These are phyloP conservation scores for Ceratocystis papillata DNA, from an alignment of 2,329 filamentous ascomycete species.

Conservation along the genomic window DNA sequence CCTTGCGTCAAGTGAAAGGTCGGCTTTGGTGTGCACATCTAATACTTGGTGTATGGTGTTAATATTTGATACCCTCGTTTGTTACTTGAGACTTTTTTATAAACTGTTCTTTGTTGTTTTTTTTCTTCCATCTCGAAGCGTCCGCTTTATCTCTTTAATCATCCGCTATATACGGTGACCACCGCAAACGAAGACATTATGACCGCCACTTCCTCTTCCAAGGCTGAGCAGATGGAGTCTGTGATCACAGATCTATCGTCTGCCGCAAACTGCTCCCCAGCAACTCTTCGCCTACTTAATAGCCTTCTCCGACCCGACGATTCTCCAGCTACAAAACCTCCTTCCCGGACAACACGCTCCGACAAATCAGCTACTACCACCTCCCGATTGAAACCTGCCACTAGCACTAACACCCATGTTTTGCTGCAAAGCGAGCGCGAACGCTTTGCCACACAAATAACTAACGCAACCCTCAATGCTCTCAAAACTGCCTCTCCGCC, in stretches of 20 bases:
- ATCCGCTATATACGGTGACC: background rate
- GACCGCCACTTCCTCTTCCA: conserved; percentile 3
- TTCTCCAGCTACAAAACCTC: conserved; percentile 16
- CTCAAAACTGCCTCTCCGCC: conserved; percentile 46
- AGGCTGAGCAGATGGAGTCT: conserved; percentile 23
- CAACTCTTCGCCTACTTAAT: conserved; percentile 22
- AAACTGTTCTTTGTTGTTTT: background rate
- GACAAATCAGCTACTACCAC: conserved; percentile 27
- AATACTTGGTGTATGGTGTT: background rate
- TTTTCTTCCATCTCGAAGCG: background rate
- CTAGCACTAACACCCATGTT: conserved; percentile 26
- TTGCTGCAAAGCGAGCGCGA: conserved; percentile 51
- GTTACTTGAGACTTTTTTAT: background rate
- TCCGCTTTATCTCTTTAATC: background rate
- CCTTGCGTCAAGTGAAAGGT: background rate
- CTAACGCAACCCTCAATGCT: conserved; percentile 59
- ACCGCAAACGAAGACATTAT: background rate
- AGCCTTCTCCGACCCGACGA: conserved; percentile 21
- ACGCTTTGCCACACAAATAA: conserved; percentile 58
- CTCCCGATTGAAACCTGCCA: conserved; percentile 31
- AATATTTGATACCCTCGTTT: conserved; percentile 1
- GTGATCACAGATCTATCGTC: conserved; percentile 21
- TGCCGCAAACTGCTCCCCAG: conserved; percentile 20
- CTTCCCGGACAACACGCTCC: conserved; percentile 24
- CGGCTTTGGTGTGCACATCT: background rate